These are phyloP conservation scores for Colletotrichum caudatum DNA, from an alignment of 2,329 filamentous ascomycete species.

Conservation along the genomic window DNA sequence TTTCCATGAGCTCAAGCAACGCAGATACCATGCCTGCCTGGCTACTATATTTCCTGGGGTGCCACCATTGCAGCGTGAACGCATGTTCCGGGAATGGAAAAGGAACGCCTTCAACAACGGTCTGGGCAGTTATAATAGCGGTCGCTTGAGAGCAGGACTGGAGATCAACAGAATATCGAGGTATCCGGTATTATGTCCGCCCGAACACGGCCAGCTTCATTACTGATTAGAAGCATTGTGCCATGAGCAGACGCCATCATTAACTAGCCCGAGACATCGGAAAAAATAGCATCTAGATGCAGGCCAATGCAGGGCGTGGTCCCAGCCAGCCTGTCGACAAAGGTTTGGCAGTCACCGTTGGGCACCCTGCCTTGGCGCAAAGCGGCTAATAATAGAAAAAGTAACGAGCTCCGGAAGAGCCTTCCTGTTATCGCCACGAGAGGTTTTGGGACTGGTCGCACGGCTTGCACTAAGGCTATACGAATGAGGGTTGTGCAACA, in stretches of 20 bases:
- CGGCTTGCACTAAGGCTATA: too few relatives aligned
- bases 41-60: not conserved
- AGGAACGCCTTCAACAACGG: not conserved
- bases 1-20: not conserved
- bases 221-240: not conserved
- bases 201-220: too few relatives aligned
- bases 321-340: too few relatives aligned
- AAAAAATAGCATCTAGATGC: not conserved
- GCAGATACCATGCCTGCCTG: not conserved
- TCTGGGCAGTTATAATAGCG: not conserved
- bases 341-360: not conserved
- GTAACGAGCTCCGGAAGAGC: not conserved
- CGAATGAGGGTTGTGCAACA: not conserved
- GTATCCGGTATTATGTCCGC: too few relatives aligned
- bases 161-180: not conserved
- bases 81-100: not conserved
- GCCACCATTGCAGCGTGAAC: constrained; percentile 1
- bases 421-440: too few relatives aligned
- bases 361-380: not conserved
- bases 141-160: too few relatives aligned
- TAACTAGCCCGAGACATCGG: too few relatives aligned
- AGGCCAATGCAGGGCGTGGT: not conserved
- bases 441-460: not conserved
- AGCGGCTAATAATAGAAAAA: not conserved
- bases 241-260: too few relatives aligned